Evolutionary conservation across 2,329 filamentous ascomycete genomes (phyloP), one percentile per base, ranked within the genome.

Genomic region (Penicillium freii): DNA sequence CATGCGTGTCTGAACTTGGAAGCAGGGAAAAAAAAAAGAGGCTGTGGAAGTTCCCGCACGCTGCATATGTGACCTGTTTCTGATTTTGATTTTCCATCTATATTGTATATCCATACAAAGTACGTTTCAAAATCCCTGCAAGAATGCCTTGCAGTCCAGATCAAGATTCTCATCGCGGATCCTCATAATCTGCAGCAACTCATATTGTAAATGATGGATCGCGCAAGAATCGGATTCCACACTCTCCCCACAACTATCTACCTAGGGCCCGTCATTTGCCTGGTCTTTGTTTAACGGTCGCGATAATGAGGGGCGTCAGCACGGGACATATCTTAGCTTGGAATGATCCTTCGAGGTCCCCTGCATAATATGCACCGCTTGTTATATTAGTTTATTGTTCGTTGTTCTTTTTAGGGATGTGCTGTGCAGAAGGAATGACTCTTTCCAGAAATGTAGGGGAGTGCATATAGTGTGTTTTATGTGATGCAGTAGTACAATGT

Each of bases 381-480:
- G 25, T 31, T n/a, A 46, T 38, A 13, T 21, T 38, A 48, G 31
- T 47, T n/a, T 48, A 31, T 39, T 48, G 33, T 39, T 48, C 51
- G 42, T 53, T 23, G n/a, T 17, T 51, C n/a, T 8, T 39, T 56
- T 51, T 29, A 17, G 40, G 34, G 54, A 51, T 51, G 38, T 33
- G 42, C 40, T 36, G 40, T 49, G 53, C 42, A 54, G 49, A 54
- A 59, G 49, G 42, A 54, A 52, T 46, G 56, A 59, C 45, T 56
- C 19, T 44, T 59, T 61, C 57, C 40, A 54, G 57, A 59, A 59
- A 45, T 34, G 34, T 19, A 51, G 33, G 50, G 19, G 45, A 40
- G 21, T 48, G 52, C 44, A 31, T 27, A 58, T 56, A 38, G 51
- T 51, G 52, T 38, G 56, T 59, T 61, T 61, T 54, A 59, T 33